phyloP scores from a whole-genome alignment of 495 filamentous ascomycete genomes.

The Penicillium odoratum region DNA sequence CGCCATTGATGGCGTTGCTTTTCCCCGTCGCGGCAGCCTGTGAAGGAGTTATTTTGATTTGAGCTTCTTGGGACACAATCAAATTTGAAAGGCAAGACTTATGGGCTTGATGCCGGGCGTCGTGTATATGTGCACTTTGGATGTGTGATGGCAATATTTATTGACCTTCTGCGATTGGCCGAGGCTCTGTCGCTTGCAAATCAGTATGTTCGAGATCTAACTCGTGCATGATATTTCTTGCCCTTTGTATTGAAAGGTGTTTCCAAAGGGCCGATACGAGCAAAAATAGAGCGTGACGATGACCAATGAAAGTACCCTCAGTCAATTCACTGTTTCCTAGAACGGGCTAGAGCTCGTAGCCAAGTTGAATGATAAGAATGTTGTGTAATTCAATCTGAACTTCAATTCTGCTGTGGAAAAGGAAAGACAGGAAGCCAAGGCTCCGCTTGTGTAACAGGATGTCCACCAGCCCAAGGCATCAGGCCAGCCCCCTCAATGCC shows the following conservation, averaged over 20 bases:
- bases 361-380: too few species aligned
- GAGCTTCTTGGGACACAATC: not conserved
- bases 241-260: not conserved
- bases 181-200: not conserved
- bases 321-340: not conserved
- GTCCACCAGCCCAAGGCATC: constrained; percentile 34
- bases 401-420: constrained; percentile 24
- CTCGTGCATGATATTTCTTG: not conserved
- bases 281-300: not conserved
- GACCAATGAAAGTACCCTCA: not conserved
- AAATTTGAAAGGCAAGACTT: not conserved
- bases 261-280: not conserved
- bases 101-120: not conserved
- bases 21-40: constrained; percentile 55
- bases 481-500: constrained; percentile 28
- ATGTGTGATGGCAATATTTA: not conserved
- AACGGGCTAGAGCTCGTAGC: too few species aligned
- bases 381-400: constrained; percentile 39
- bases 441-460: constrained; percentile 20
- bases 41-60: not conserved
- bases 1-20: constrained; percentile 80
- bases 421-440: constrained; percentile 33
- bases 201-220: not conserved
- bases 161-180: not conserved
- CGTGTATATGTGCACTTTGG: not conserved